phyloP scores from a whole-genome alignment of 23 red algal species.

The Cyanidium caldarium region DNA sequence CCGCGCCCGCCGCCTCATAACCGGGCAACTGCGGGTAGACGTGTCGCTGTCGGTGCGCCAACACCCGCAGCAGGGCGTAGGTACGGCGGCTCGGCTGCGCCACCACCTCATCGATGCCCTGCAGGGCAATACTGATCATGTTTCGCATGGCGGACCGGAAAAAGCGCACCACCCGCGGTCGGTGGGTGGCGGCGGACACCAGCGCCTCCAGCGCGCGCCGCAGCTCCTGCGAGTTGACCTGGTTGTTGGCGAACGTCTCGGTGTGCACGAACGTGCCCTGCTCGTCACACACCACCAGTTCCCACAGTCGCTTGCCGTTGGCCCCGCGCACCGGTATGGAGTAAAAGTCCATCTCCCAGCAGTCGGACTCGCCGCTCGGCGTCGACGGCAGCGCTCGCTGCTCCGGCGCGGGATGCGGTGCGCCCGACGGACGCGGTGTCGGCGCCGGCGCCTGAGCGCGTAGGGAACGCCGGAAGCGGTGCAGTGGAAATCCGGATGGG shows the following conservation, averaged over 20 bases:
- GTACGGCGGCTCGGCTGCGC: conserved; percentile 51
- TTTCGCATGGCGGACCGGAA: conserved; percentile 93
- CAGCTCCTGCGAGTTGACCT: conserved; percentile 78
- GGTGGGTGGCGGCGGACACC: conserved; percentile 14
- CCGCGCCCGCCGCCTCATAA: conserved; percentile 16
- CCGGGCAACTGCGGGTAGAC: conserved; percentile 67
- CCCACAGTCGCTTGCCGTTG: conserved; percentile 94
- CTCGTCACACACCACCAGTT: conserved; percentile 82
- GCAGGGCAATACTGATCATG: conserved; percentile 93
- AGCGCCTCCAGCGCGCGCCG: conserved; percentile 31
- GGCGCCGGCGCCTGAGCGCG: too few relatives aligned
- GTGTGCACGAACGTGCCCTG: conserved; percentile 41
- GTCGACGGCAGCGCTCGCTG: background rate
- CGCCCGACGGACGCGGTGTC: too few relatives aligned
- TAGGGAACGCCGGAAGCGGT: too few relatives aligned
- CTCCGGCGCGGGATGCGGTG: too few relatives aligned
- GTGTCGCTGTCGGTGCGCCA: conserved; percentile 34
- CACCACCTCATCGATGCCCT: conserved; percentile 41
- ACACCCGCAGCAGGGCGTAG: conserved; percentile 54
- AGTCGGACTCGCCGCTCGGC: conserved; percentile 2
- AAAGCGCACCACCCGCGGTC: conserved; percentile 53
- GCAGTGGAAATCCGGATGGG: too few relatives aligned
- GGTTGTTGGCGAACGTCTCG: conserved; percentile 61
- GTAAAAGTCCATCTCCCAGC: conserved; percentile 99
- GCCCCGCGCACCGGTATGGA: conserved; percentile 62